Conservation (phyloP, 2,329 filamentous ascomycete genomes). For the Lachnellula subtilissima region DNA sequence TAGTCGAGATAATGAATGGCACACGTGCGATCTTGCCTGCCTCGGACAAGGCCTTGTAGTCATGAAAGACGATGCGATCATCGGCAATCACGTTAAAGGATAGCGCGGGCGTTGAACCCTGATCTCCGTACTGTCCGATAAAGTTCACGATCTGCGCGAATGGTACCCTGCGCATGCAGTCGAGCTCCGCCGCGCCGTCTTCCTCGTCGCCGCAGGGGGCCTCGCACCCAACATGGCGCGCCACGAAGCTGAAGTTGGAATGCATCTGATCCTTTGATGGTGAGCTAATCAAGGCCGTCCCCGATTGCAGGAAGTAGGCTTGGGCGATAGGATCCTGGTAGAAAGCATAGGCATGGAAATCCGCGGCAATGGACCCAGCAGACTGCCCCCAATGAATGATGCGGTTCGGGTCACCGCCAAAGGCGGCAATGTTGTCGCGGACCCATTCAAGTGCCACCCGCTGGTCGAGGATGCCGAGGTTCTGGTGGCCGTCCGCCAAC, state of each 20-base stretch:
- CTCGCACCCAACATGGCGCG: slow-evolving; percentile 1
- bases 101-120: background rate
- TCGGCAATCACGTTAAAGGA: background rate
- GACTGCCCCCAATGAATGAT: slow-evolving; percentile 48
- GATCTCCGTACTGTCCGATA: background rate
- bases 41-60: background rate
- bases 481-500: slow-evolving; percentile 21
- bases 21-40: background rate
- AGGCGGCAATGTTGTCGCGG: slow-evolving; percentile 58
- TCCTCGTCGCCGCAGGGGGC: background rate
- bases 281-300: slow-evolving; percentile 34
- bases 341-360: slow-evolving; percentile 48
- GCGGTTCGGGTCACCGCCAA: slow-evolving; percentile 48
- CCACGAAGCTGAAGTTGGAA: slow-evolving; percentile 6
- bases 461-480: slow-evolving; percentile 53
- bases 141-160: slow-evolving; percentile 1
- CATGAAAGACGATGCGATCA: background rate
- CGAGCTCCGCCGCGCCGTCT: background rate
- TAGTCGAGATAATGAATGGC: slow-evolving; percentile 17
- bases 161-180: slow-evolving; percentile 3
- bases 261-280: slow-evolving; percentile 10
- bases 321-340: slow-evolving; percentile 43
- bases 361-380: slow-evolving; percentile 33
- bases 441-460: slow-evolving; percentile 55
- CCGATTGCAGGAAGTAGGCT: slow-evolving; percentile 43